Evolutionary conservation across 768 basidiomycete genomes (phyloP), one percentile per base, ranked within the genome.

Genomic region (Naganishia randhawae): DNA sequence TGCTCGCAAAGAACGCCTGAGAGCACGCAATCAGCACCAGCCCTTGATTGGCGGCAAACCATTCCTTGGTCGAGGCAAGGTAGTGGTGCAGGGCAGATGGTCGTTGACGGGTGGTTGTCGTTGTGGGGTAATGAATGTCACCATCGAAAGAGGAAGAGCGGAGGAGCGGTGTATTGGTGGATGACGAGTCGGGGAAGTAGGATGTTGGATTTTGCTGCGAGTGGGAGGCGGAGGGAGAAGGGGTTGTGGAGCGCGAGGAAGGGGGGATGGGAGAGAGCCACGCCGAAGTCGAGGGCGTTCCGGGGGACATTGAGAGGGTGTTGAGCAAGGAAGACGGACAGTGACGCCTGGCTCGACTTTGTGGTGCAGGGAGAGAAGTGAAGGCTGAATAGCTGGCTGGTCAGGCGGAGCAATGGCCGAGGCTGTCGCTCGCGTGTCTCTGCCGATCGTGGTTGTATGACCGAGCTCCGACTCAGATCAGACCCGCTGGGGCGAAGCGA

Each of bases 1-100:
- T 67, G 6, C 50, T n/a, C 32, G 66, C 53, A 35, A 67, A 67
- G 31, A 57, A 67, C 2, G 17, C 53, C 39, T 67, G 66, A 14
- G 66, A 39, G 14, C 53, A 50, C 14, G 53, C 66, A 22, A 67
- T 67, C 13, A 67, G 45, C 11, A 67, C 39, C 19, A 67, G 42
- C 29, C 66, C 66, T 13, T 54, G 22, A 50, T 67, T 67, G 11
- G 41, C 55, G 41, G 19, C 25, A n/a, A 50, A 45, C 66, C 66
- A 67, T 35, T 55, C 51, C 29, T 42, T 57, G 11, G 45, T 48
- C n/a, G n/a, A n/a, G 1, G 45, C 45, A 22, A 48, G 45, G 45
- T 48, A 48, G n/a, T 17, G 6, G 3, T 22, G 45, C 4, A n/a
- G 25, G 11, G 19, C 45, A n/a, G n/a, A 17, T 11, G 45, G 45